Percentiles rank a stretch among this genome's conserved stretches.
phyloP scores from a whole-genome alignment of 1,139 yeast genomes.

The Citeromyces hawaiiensis region DNA sequence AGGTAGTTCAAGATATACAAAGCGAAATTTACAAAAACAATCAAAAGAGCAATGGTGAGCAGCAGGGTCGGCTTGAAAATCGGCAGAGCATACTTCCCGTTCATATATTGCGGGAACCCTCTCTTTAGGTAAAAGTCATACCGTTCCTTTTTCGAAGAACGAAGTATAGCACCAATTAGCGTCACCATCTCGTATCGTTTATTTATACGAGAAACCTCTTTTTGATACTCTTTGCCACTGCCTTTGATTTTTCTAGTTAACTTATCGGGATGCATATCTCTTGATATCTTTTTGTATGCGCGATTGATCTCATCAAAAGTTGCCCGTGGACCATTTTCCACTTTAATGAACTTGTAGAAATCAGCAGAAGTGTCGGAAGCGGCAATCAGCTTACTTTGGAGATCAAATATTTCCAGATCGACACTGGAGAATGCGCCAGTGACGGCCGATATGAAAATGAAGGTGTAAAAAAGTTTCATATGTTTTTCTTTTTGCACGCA shows the following conservation, averaged over 20 bases:
- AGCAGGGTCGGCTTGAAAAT: conserved; percentile 44
- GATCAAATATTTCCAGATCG: conserved; percentile 71
- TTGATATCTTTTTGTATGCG: conserved; percentile 63
- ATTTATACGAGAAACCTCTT: conserved; percentile 30
- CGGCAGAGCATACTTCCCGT: conserved; percentile 34
- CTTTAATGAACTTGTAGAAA: conserved; percentile 57
- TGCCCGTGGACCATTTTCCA: conserved; percentile 39
- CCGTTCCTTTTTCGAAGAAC: conserved; percentile 50
- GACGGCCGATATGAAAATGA: too few relatives aligned
- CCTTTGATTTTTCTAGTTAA: conserved; percentile 20
- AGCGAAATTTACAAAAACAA: conserved; percentile 33
- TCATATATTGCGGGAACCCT: conserved; percentile 81
- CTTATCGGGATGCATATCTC: conserved; percentile 79
- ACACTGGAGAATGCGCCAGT: conserved; percentile 20
- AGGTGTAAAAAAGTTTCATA: too few relatives aligned
- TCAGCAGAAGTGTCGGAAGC: conserved; percentile 52
- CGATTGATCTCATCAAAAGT: conserved; percentile 50
- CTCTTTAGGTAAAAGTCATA: conserved; percentile 75
- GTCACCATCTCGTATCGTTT: conserved; percentile 65
- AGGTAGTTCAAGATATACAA: conserved; percentile 47
- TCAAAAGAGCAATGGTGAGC: conserved; percentile 36
- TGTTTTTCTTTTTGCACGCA: too few relatives aligned
- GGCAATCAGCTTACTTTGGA: conserved; percentile 50
- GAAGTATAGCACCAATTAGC: conserved; percentile 57
- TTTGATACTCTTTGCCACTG: conserved; percentile 14